Percentiles rank a stretch among this genome's conserved stretches.
Conservation (phyloP, 331 rosid species). For the Pyrus hybrid region DNA sequence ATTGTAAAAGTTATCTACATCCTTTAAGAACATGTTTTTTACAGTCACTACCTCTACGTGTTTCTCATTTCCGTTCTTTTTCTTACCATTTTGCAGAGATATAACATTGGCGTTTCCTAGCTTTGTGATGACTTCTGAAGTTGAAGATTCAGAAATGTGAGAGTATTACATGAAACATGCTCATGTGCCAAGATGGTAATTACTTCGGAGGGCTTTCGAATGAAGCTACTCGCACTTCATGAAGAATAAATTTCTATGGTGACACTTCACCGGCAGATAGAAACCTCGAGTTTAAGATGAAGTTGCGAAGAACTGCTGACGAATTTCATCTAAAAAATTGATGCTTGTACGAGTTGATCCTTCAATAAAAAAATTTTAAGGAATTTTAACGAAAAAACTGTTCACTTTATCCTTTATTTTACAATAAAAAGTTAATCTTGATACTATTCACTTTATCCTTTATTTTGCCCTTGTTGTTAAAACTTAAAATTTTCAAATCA, state of each 20-base stretch:
- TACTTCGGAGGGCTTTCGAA: background rate
- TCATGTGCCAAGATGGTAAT: background rate
- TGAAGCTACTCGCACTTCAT: background rate
- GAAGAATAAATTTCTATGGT: background rate
- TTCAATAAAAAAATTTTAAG: no score
- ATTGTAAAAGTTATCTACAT: no score
- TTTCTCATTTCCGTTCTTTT: background rate
- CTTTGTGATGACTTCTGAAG: conserved; percentile 48
- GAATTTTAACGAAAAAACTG: no score
- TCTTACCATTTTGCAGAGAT: conserved; percentile 49
- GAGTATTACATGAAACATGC: background rate
- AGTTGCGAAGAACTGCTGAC: background rate
- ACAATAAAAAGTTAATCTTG: no score
- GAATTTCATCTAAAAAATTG: background rate
- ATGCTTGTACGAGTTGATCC: background rate
- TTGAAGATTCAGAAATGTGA: conserved; percentile 46
- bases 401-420: no score
- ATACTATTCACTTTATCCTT: no score
- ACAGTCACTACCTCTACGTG: background rate
- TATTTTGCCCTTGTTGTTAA: no score
- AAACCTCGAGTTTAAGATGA: background rate
- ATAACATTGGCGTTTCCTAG: conserved; percentile 79
- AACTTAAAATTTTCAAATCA: no score
- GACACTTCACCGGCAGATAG: background rate
- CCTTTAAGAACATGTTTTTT: background rate